Base-by-base conservation (phyloP, 2,329 filamentous ascomycete genomes). In the Plectosphaerella cucumerina region DNA sequence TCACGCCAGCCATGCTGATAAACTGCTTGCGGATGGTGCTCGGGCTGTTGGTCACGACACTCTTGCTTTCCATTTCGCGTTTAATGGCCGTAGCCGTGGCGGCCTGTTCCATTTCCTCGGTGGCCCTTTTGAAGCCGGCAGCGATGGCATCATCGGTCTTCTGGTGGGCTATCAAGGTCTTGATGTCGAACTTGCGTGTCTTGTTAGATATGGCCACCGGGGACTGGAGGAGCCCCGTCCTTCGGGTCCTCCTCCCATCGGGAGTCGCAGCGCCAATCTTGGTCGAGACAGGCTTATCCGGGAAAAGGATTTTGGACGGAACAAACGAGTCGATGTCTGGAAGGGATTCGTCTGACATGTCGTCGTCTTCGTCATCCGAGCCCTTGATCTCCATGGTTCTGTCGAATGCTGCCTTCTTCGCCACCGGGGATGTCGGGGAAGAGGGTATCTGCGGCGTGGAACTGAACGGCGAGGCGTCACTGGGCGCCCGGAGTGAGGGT, bases 311-410 rank as follows among this genome's bases (percentile, higher is more conserved):
- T 18, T 39, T 53, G 23, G 20, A 47, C 10, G 53, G 53, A 3
- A 45, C 52, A 11, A 55, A 41, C 47, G 53, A 49, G 26, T 56
- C 53, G 2, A 86, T 64, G 42, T 78, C 73, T 5, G 78, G 75
- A 14, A 86, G 72, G 0, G 85, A 86, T 46, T 77, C 78, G 22
- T 82, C 80, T 17, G 83, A 83, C 17, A 60, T 80, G 57, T 85
- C 76, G 23, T 77, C 78, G 17, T 79, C 79, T n/a, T 88, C 86
- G 10, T 87, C 86, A 60, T 92, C 89, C 0, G 89, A 91, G 49
- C 81, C 85, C 44, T 76, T 77, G 39, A 92, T 87, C 50, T 86
- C 70, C 12, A 81, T 67, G 59, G 82, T 73, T 64, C 81, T 72
- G 52, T 74, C 70, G 46, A 69, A 57, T 9, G 51, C 47, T 52